These are phyloP conservation scores for Daldinia sp. DNA, from an alignment of 2,329 filamentous ascomycete genomes.

Conservation along the genomic window DNA sequence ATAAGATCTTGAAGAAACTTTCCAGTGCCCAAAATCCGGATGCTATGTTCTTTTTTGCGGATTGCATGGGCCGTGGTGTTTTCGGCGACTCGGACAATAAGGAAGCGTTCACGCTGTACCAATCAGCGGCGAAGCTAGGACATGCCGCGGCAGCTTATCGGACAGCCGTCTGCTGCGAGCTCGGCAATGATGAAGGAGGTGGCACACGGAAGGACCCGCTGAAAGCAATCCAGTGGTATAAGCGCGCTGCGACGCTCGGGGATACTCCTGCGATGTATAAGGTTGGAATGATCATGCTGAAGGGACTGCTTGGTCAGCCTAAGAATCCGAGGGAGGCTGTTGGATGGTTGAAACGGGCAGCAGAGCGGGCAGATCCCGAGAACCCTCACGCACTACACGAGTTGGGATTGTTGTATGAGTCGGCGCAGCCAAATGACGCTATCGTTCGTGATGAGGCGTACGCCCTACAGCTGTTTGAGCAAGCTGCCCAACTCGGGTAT, in stretches of 20 bases:
- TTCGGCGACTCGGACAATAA: constrained; percentile 88
- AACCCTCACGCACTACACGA: constrained; percentile 97
- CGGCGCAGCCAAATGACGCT: constrained; percentile 74
- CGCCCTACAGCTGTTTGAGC: constrained; percentile 82
- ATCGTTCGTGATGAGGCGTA: constrained; percentile 86
- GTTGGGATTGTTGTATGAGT: constrained; percentile 75
- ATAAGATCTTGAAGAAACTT: constrained; percentile 93
- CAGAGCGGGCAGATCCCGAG: constrained; percentile 85
- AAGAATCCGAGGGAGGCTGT: constrained; percentile 87
- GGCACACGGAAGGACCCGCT: constrained; percentile 90
- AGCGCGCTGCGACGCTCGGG: constrained; percentile 87
- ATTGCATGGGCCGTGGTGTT: constrained; percentile 85
- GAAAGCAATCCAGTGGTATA: constrained; percentile 99
- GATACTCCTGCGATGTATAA: constrained; percentile 98
- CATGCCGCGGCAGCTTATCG: constrained; percentile 91
- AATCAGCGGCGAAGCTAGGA: constrained; percentile 89
- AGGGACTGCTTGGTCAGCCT: constrained; percentile 89
- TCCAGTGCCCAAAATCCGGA: constrained; percentile 78
- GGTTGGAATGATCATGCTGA: constrained; percentile 94
- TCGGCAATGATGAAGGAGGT: constrained; percentile 93
- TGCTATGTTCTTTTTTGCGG: constrained; percentile 94
- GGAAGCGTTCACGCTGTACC: constrained; percentile 93
- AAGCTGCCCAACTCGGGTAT: constrained; percentile 90
- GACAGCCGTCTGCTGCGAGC: constrained; percentile 96
- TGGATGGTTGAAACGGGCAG: constrained; percentile 92